Base-by-base conservation (phyloP, 2,329 filamentous ascomycete genomes). In the Fusarium sp. region DNA sequence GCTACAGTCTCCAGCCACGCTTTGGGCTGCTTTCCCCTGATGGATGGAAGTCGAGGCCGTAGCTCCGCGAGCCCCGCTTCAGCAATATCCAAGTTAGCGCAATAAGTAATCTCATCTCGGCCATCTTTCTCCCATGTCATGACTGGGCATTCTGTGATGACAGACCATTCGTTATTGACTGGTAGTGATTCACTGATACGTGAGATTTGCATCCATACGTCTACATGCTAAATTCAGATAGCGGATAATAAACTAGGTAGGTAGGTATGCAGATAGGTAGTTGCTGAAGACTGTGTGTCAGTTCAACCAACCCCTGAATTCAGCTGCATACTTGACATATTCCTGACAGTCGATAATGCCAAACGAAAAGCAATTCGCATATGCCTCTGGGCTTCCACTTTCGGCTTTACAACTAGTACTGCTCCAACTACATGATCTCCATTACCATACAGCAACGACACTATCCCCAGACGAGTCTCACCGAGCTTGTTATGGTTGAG, bases 1-100 rank as follows among this genome's bases (percentile, higher is more conserved):
- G 76, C 75, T 76, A 72, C 22, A 34, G 56, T 37, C 56, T 72
- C 74, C 74, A 79, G 78, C 77, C 78, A 79, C 78, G 68, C 29
- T 64, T 71, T 71, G 65, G 75, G 70, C 66, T 63, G 69, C 67
- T 71, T 58, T 77, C 76, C 77, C 77, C 77, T 77, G 77, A 77
- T 66, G 71, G 70, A 67, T 34, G n/a, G 31, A 37, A n/a, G 20
- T 29, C 22, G 50, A 42, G 38, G 69, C 54, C 35, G 59, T 40
- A 69, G 67, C 65, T 69, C 69, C 52, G 66, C 59, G 63, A 62
- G 60, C 77, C 76, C 77, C 76, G 76, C 75, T 79, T 79, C 76
- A 62, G 62, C 54, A 66, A 77, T 79, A 77, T 77, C 34, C 69
- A 69, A 70, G 69, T 78, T 76, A 77, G 74, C 62, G 72, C 75